A percentile compares a stretch with the other conserved stretches of the same genome.
Conservation (phyloP, 768 basidiomycete species). For the Cantharellus cinnabarinus region DNA sequence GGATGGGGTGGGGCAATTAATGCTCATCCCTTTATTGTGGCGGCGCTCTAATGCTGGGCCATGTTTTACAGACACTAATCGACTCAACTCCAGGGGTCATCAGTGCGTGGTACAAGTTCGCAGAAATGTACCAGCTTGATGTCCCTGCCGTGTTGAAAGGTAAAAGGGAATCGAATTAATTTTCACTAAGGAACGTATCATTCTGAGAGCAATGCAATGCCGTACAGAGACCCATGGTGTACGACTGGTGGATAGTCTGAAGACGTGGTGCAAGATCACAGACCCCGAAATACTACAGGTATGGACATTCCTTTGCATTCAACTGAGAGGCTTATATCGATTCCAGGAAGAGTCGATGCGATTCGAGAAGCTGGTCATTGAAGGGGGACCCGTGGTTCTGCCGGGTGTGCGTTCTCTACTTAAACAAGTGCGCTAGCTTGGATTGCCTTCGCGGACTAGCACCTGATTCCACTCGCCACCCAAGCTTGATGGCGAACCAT, state of each 20-base stretch:
- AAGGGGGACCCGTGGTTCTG: slow-evolving; percentile 34
- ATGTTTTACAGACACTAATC: slow-evolving; percentile 28
- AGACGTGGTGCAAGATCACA: slow-evolving; percentile 40
- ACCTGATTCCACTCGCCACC: background rate
- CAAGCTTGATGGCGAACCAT: slow-evolving; percentile 2
- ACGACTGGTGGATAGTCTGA: slow-evolving; percentile 52
- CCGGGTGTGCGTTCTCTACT: slow-evolving; percentile 45
- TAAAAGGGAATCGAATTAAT: slow-evolving; percentile 5
- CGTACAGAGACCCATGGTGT: slow-evolving; percentile 50
- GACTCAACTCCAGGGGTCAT: slow-evolving; percentile 75
- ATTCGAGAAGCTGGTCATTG: slow-evolving; percentile 58
- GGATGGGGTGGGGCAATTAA: background rate
- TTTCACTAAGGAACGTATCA: background rate
- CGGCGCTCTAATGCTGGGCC: background rate
- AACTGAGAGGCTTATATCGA: background rate
- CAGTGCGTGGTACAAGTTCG: slow-evolving; percentile 55
- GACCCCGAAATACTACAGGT: slow-evolving; percentile 22
- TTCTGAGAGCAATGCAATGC: background rate
- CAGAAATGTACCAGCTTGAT: slow-evolving; percentile 27
- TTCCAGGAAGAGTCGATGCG: slow-evolving; percentile 44
- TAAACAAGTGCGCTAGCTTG: slow-evolving; percentile 23
- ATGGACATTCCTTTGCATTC: background rate
- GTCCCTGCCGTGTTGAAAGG: slow-evolving; percentile 17
- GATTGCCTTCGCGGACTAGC: background rate
- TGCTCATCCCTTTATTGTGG: background rate